A percentile compares a stretch with the other conserved stretches of the same genome.
Conservation (phyloP, 129 eudicot species). For the Mikania micrantha region DNA sequence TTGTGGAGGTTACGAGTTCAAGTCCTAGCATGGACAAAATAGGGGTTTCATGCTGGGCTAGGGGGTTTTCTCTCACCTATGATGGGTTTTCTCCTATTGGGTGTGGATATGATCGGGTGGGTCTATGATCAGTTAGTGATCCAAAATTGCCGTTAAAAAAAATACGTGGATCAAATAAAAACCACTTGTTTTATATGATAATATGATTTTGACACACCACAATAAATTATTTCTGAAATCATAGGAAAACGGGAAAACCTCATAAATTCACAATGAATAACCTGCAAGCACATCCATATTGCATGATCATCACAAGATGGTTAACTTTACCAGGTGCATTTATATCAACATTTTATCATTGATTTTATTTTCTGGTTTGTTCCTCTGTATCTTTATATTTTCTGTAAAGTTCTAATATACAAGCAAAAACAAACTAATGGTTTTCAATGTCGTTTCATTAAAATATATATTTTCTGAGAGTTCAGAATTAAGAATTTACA, state of each 20-base stretch:
- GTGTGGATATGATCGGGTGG: too few relatives aligned
- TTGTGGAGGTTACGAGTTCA: too few relatives aligned
- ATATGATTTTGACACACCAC: neutral
- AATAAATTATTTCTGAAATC: slow-evolving; percentile 14
- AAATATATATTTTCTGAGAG: neutral
- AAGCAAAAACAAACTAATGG: neutral
- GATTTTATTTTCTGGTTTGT: neutral
- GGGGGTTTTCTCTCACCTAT: too few relatives aligned
- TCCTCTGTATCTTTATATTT: neutral
- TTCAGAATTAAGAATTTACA: neutral
- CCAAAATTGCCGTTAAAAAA: too few relatives aligned
- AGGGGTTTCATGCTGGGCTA: too few relatives aligned
- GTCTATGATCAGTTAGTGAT: too few relatives aligned
- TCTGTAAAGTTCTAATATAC: neutral
- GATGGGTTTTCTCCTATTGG: too few relatives aligned
- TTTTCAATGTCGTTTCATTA: too few relatives aligned
- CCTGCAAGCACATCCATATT: slow-evolving; percentile 29
- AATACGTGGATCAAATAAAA: too few relatives aligned
- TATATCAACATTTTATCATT: neutral
- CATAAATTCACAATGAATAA: slow-evolving; percentile 35
- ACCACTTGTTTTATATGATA: slow-evolving; percentile 4
- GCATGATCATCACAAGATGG: slow-evolving; percentile 6
- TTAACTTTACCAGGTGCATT: neutral
- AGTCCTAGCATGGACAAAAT: too few relatives aligned
- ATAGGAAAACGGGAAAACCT: slow-evolving; percentile 29